Evolutionary conservation across 2,329 filamentous ascomycete genomes (phyloP).

Genomic region (Neonectria coccinea): DNA sequence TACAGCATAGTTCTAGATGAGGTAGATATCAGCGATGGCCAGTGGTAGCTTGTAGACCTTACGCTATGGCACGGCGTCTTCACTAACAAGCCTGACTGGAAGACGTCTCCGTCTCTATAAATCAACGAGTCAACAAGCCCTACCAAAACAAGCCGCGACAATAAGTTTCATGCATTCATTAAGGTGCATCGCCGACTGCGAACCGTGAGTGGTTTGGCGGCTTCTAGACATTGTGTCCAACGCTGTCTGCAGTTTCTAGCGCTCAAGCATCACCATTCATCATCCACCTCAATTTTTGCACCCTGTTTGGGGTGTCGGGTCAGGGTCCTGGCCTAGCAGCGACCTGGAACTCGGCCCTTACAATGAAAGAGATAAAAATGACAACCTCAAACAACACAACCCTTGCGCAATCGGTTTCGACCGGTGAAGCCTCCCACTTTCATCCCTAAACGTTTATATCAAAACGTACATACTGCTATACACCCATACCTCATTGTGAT

Average conservation of each 20-base stretch:
- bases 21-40: background rate
- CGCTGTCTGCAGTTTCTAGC: conserved; percentile 40
- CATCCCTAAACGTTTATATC: conserved; percentile 33
- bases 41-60: background rate
- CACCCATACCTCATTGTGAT: conserved; percentile 40
- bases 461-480: conserved; percentile 45
- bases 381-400: conserved; percentile 33
- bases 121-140: background rate
- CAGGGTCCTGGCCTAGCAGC: conserved; percentile 24
- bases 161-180: conserved; percentile 47
- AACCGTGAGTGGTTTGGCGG: conserved; percentile 36
- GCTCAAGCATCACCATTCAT: conserved; percentile 34
- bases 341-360: conserved; percentile 35
- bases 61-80: background rate
- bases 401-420: conserved; percentile 35
- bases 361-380: conserved; percentile 36
- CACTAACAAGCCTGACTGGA: no score
- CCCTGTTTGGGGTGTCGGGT: conserved; percentile 27
- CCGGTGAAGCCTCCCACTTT: conserved; percentile 31
- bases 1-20: background rate
- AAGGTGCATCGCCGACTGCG: conserved; percentile 43
- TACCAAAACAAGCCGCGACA: background rate
- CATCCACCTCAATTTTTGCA: conserved; percentile 39
- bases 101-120: background rate
- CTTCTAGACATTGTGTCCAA: conserved; percentile 41